Percentiles rank a stretch among this genome's conserved stretches.
These are phyloP conservation scores for Coniochaeta sp. DNA, from an alignment of 2,329 filamentous ascomycete genomes.

Conservation along the genomic window DNA sequence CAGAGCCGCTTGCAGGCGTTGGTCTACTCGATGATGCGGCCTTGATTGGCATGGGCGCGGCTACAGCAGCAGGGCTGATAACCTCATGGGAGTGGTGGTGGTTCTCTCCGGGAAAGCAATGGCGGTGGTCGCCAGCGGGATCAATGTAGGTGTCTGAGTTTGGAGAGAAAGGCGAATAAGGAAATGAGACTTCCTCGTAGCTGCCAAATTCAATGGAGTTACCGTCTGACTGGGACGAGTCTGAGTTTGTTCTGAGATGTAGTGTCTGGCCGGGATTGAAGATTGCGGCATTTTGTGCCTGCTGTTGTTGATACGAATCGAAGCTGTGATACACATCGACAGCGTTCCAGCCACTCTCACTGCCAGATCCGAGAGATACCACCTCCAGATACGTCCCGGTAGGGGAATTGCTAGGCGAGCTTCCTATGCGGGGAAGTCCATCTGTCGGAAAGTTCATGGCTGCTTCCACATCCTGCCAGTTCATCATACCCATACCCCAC, in stretches of 20 bases:
- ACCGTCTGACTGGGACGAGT: slow-evolving; percentile 70
- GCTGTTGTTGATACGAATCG: slow-evolving; percentile 52
- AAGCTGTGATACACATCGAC: slow-evolving; percentile 70
- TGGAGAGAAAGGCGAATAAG: slow-evolving; percentile 75
- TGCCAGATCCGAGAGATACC: slow-evolving; percentile 70
- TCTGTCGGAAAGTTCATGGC: slow-evolving; percentile 39
- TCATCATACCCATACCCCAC: slow-evolving; percentile 59
- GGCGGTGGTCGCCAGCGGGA: slow-evolving; percentile 46
- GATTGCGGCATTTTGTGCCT: slow-evolving; percentile 56
- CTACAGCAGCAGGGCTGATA: slow-evolving; percentile 61
- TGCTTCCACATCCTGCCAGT: slow-evolving; percentile 74
- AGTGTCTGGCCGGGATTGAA: slow-evolving; percentile 90
- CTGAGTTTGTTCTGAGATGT: slow-evolving; percentile 79
- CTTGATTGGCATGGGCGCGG: slow-evolving; percentile 60
- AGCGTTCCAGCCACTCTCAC: slow-evolving; percentile 80
- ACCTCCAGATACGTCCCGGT: slow-evolving; percentile 80
- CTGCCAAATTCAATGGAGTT: slow-evolving; percentile 63
- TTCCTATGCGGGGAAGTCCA: slow-evolving; percentile 32
- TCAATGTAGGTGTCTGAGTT: slow-evolving; percentile 69
- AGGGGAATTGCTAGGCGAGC: slow-evolving; percentile 57
- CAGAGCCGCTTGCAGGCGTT: slow-evolving; percentile 48
- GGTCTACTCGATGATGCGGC: slow-evolving; percentile 50
- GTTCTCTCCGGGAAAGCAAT: slow-evolving; percentile 52
- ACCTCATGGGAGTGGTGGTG: slow-evolving; percentile 41
- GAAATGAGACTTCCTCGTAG: slow-evolving; percentile 73